Base-by-base conservation (phyloP, 2,329 filamentous ascomycete genomes). In the Xylaria arbuscula region DNA sequence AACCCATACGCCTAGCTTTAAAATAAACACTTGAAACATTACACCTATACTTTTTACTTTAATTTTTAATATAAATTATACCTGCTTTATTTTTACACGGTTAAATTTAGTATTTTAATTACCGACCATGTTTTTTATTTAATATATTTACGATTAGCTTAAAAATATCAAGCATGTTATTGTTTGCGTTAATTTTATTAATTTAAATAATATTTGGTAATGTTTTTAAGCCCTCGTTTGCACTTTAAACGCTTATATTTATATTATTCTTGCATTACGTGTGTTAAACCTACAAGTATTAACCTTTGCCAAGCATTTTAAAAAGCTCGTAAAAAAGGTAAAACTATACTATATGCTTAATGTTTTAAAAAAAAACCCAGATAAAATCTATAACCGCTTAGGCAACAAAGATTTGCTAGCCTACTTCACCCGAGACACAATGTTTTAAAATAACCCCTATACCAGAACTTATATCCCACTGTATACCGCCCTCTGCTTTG, bases 11-110 rank as follows among this genome's bases (percentile, higher is more conserved):
- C 4, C 19, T n/a, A 47, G 3, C 3, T 47, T n/a, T 47, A 47
- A 47, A n/a, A n/a, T n/a, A 47, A 47, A n/a, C 19, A 47, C 17
- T 47, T 47, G 9, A 47, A 47, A 47, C 17, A 47, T 47, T 47
- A n/a, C 19, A 47, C 19, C 9, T 47, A n/a, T 9, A 47, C n/a
- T n/a, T 47, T 47, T 47, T 5, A 47, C 2, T 47, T 5, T 47
- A 47, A n/a, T n/a, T 47, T 47, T n/a, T n/a, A 47, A 47, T 47
- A 47, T 47, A 47, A n/a, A n/a, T n/a, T 47, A n/a, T n/a, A 47
- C 17, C 3, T 47, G 9, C 17, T 47, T 5, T 47, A 5, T n/a
- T 2, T 47, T 47, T 47, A 47, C 9, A 47, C 7, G 19, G n/a
- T 47, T 47, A 5, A 47, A n/a, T 47, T n/a, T 47, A 47, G n/a